phyloP scores from a whole-genome alignment of 1,139 yeast genomes.

The Hanseniaspora uvarum region DNA sequence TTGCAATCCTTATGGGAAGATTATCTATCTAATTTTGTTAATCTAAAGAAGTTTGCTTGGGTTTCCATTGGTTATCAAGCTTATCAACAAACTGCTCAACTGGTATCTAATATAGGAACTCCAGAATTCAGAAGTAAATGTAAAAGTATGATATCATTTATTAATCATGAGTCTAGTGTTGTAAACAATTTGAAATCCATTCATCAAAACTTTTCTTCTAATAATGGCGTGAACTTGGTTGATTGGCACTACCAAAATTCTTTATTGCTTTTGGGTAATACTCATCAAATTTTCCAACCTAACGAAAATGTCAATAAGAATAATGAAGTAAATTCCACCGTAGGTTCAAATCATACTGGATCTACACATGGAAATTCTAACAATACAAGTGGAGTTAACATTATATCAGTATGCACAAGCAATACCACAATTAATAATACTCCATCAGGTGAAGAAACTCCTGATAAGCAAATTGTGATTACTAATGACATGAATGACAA shows the following conservation, averaged over 20 bases:
- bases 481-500: conserved; percentile 1
- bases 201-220: conserved; percentile 16
- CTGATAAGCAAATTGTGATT: neutral
- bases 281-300: conserved; percentile 30
- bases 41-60: conserved; percentile 60
- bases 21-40: conserved; percentile 61
- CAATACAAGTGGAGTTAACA: neutral
- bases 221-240: conserved; percentile 29
- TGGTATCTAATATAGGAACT: conserved; percentile 27
- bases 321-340: neutral
- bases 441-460: neutral
- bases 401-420: neutral
- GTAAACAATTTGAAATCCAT: conserved; percentile 12
- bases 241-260: conserved; percentile 91
- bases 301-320: conserved; percentile 3
- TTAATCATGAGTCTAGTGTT: conserved; percentile 12
- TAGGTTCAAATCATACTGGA: neutral
- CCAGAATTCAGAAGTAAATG: conserved; percentile 15
- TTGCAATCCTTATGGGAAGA: conserved; percentile 82
- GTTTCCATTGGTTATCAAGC: conserved; percentile 80
- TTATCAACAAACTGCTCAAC: conserved; percentile 22
- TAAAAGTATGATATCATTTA: conserved; percentile 10
- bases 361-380: neutral
- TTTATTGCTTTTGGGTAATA: conserved; percentile 62
- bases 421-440: neutral